These are phyloP conservation scores for Symbiodinium pilosum DNA, from an alignment of 73 alveolate species.

Conservation along the genomic window DNA sequence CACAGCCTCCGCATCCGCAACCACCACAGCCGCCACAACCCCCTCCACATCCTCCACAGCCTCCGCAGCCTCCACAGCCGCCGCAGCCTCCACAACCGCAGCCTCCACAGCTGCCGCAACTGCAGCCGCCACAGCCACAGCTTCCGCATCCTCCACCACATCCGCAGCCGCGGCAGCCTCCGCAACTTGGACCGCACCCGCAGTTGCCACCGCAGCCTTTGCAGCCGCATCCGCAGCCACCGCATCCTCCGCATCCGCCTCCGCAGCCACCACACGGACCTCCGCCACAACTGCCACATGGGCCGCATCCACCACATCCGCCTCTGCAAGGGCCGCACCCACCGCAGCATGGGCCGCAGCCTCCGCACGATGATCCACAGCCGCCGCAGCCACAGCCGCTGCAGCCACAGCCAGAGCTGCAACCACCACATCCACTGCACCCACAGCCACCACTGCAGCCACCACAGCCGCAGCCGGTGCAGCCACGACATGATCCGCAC, in stretches of 20 bases:
- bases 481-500: background rate
- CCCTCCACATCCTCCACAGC: conserved; percentile 2
- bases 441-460: background rate
- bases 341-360: background rate
- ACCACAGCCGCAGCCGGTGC: background rate
- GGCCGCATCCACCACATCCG: background rate
- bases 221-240: conserved; percentile 18
- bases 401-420: background rate
- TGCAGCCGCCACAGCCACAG: conserved; percentile 16
- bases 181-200: background rate
- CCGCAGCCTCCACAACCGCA: background rate
- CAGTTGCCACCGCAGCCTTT: background rate
- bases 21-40: conserved; percentile 10
- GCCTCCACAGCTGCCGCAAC: background rate
- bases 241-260: background rate
- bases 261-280: background rate
- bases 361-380: background rate
- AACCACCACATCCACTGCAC: conserved; percentile 22
- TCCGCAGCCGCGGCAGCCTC: conserved; percentile 11
- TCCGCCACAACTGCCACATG: background rate
- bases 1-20: conserved; percentile 19
- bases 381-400: background rate
- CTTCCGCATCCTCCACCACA: conserved; percentile 3
- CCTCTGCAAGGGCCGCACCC: background rate
- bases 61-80: conserved; percentile 16